Percentiles rank a stretch among this genome's conserved stretches.
Evolutionary conservation across 2,329 filamentous ascomycete genomes (phyloP).

Genomic region (Teratosphaeria pseudoeucalypti): DNA sequence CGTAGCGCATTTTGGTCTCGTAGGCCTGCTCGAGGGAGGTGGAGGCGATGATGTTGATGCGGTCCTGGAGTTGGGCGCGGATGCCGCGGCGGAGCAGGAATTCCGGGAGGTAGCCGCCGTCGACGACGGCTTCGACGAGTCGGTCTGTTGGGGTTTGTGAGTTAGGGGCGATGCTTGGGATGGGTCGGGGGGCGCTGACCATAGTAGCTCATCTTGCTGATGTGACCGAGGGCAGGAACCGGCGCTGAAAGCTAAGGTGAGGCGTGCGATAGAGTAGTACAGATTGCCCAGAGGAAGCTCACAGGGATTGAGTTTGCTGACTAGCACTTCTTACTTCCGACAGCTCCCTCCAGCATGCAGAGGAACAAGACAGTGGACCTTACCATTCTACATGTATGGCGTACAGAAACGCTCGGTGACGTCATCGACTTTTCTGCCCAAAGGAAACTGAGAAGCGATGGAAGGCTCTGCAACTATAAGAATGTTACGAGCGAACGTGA

Average conservation of each 20-base stretch:
- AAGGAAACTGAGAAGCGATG: neutral
- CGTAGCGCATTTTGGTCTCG: slow-evolving; percentile 53
- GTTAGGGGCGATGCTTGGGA: neutral
- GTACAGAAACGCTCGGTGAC: neutral
- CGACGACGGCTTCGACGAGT: slow-evolving; percentile 47
- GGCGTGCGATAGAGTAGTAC: neutral
- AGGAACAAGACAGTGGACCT: neutral
- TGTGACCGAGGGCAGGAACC: neutral
- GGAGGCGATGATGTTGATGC: slow-evolving; percentile 45
- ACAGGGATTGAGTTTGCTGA: neutral
- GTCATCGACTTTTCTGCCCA: neutral
- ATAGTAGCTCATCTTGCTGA: neutral
- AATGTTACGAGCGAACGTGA: neutral
- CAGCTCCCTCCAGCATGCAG: neutral
- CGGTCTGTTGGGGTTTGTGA: slow-evolving; percentile 14
- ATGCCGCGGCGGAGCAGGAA: slow-evolving; percentile 54
- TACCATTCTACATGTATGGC: neutral
- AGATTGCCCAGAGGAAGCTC: neutral
- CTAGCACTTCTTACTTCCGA: neutral
- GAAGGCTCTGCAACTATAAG: neutral
- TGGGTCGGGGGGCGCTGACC: neutral
- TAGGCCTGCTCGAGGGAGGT: slow-evolving; percentile 45
- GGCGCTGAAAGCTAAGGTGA: neutral
- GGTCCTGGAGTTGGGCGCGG: slow-evolving; percentile 53
- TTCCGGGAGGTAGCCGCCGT: slow-evolving; percentile 55